These are phyloP conservation scores for Russula virescens DNA, from an alignment of 768 basidiomycete species.

Conservation along the genomic window DNA sequence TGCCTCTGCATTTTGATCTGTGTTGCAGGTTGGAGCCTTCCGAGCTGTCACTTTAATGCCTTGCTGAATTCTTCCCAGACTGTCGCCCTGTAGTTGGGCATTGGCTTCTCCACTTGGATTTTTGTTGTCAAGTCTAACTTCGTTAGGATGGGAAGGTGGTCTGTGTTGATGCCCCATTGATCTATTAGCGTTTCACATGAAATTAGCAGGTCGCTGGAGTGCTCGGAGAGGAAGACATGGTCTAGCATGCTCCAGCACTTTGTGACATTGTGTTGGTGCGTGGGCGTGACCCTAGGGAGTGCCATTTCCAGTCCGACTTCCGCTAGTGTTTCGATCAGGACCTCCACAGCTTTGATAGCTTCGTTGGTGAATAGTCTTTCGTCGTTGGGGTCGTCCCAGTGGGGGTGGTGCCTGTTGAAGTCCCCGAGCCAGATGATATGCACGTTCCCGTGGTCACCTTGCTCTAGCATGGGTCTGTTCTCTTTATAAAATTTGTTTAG, in stretches of 20 bases:
- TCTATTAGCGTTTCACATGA: not conserved
- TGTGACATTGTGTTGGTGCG: not conserved
- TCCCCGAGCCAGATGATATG: not conserved
- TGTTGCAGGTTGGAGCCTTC: not conserved
- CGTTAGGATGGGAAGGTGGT: not conserved
- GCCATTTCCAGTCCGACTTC: not conserved
- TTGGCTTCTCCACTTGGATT: not conserved
- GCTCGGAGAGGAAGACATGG: not conserved
- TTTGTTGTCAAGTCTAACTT: not conserved
- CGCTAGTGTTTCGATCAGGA: not conserved
- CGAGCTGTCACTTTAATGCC: not conserved
- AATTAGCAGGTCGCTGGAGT: not conserved
- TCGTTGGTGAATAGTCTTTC: not conserved
- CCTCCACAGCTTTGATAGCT: not conserved
- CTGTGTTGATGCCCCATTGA: not conserved
- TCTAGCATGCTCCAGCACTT: not conserved
- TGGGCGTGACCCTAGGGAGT: not conserved
- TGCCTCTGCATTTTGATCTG: not conserved
- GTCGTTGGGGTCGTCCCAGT: not conserved
- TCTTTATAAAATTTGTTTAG: not conserved
- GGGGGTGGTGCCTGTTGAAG: not conserved
- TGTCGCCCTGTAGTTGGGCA: not conserved
- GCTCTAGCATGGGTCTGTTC: not conserved
- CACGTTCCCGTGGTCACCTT: rapidly evolving
- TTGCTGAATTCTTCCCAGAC: not conserved